Evolutionary conservation across 176 grass and related monocot species (phyloP).

Genomic region (Chloris gayana): DNA sequence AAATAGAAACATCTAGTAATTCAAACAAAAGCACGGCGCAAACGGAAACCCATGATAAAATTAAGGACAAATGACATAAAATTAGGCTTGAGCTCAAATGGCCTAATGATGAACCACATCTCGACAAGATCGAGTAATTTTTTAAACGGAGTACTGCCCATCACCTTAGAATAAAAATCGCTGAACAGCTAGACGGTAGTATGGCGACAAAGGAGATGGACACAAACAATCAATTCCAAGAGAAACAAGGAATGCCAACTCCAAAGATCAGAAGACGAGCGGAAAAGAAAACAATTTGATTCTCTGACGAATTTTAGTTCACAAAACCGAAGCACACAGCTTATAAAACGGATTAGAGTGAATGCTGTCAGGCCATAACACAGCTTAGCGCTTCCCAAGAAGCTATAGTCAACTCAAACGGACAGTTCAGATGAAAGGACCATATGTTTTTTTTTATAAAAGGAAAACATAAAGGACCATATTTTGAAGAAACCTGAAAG

Average conservation of each 20-base stretch:
- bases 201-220: conserved; percentile 42
- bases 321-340: conserved; percentile 13
- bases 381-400: conserved; percentile 27
- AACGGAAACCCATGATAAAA: conserved; percentile 23
- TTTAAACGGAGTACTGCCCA: conserved; percentile 23
- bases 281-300: not conserved
- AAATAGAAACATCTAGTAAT: conserved; percentile 29
- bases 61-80: conserved; percentile 10
- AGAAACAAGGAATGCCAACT: conserved; percentile 49
- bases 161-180: conserved; percentile 34
- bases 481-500: not conserved
- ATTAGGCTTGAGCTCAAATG: conserved; percentile 9
- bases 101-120: conserved; percentile 35
- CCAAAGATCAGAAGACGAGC: not conserved
- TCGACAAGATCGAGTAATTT: not conserved
- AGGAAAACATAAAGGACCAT: not conserved
- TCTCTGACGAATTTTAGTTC: conserved; percentile 29
- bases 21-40: conserved; percentile 34
- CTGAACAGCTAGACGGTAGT: conserved; percentile 23
- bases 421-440: not conserved
- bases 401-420: conserved; percentile 31
- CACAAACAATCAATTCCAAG: conserved; percentile 54
- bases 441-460: not conserved
- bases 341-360: not conserved
- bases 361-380: not conserved